Evolutionary conservation across 2,329 filamentous ascomycete genomes (phyloP).

Genomic region (Aspergillus thermomutatus): DNA sequence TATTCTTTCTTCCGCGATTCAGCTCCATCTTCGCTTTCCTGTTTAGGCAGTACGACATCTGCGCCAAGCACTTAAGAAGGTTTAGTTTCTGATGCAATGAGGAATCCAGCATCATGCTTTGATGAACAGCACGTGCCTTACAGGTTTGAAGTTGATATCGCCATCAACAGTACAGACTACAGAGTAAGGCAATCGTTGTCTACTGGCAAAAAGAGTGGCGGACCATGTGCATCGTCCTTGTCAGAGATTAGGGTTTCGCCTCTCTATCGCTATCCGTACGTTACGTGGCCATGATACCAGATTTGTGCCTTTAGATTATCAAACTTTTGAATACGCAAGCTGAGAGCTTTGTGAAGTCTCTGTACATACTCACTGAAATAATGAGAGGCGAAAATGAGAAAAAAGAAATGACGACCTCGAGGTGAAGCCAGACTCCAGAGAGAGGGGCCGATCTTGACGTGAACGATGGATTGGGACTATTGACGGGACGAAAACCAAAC

Average conservation of each 20-base stretch:
- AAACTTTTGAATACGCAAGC: background rate
- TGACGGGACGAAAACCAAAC: slow-evolving; percentile 11
- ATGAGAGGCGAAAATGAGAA: background rate
- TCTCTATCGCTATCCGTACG: too few relatives aligned
- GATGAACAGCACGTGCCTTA: background rate
- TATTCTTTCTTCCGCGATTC: background rate
- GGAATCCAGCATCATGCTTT: slow-evolving; percentile 3
- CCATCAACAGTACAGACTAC: background rate
- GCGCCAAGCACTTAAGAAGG: slow-evolving; percentile 11
- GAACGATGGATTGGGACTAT: slow-evolving; percentile 12
- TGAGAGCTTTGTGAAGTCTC: background rate
- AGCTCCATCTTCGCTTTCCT: background rate
- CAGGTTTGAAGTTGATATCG: background rate
- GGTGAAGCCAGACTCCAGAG: slow-evolving; percentile 1
- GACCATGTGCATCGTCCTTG: background rate
- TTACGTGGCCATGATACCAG: background rate
- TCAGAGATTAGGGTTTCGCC: background rate
- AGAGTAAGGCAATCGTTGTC: background rate
- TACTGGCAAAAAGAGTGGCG: background rate
- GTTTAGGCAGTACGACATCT: slow-evolving; percentile 10
- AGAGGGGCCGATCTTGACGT: slow-evolving; percentile 9
- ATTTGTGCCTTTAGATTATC: background rate
- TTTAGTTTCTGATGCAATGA: slow-evolving; percentile 7
- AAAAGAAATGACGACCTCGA: background rate
- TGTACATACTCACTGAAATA: background rate